Percentiles rank a stretch among this genome's conserved stretches.
Evolutionary conservation across 2,329 filamentous ascomycete genomes (phyloP).

Genomic region (Pochonia chlamydosporia): DNA sequence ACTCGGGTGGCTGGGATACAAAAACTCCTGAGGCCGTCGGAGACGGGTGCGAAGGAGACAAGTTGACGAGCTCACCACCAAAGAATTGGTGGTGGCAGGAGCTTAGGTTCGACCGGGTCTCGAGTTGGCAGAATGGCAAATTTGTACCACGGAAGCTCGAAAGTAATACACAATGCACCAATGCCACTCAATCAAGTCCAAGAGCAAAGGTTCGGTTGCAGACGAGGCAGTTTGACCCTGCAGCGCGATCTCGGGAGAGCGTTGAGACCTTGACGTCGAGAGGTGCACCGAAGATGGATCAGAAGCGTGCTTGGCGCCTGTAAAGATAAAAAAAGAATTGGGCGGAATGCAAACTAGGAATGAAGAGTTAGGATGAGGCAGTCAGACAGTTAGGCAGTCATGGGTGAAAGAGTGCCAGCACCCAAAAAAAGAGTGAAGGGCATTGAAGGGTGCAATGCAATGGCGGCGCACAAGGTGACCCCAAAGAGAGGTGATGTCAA

Average conservation of each 20-base stretch:
- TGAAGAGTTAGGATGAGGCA: background rate
- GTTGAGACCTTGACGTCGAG: background rate
- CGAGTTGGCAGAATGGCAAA: background rate
- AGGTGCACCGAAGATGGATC: background rate
- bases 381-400: background rate
- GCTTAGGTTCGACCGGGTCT: background rate
- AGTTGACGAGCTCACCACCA: slow-evolving; percentile 38
- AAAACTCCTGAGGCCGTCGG: slow-evolving; percentile 36
- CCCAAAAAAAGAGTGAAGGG: background rate
- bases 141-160: too few species aligned
- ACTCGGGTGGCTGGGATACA: slow-evolving; percentile 35
- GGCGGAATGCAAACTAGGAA: background rate
- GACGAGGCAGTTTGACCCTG: background rate
- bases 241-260: background rate
- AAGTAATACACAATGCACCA: too few species aligned
- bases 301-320: background rate
- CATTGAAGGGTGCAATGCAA: background rate
- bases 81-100: slow-evolving; percentile 21
- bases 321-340: background rate
- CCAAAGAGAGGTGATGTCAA: slow-evolving; percentile 19
- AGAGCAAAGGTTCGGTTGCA: background rate
- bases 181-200: too few species aligned
- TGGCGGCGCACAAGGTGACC: slow-evolving; percentile 1
- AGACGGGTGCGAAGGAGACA: slow-evolving; percentile 36
- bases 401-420: slow-evolving; percentile 5